These are phyloP conservation scores for Termitomyces sp. DNA, from an alignment of 768 basidiomycete species.

Conservation along the genomic window DNA sequence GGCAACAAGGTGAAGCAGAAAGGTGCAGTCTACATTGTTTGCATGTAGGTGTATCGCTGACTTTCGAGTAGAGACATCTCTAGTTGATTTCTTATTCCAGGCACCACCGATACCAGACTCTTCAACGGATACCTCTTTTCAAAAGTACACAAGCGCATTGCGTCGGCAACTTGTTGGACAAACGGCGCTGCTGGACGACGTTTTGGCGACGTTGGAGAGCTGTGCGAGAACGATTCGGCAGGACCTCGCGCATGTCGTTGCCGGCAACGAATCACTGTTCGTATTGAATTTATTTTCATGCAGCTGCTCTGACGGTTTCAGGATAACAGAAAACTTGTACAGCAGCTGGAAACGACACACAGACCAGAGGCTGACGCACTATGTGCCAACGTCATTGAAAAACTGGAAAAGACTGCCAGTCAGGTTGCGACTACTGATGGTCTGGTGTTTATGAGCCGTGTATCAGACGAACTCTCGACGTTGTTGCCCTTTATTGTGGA, in stretches of 20 bases:
- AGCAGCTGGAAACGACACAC: slow-evolving; percentile 39
- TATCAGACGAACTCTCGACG: slow-evolving; percentile 41
- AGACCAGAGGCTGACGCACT: slow-evolving; percentile 45
- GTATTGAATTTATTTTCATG: slow-evolving; percentile 10
- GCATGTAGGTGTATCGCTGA: background rate
- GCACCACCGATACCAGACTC: slow-evolving; percentile 42
- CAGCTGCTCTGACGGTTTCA: background rate
- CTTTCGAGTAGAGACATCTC: slow-evolving; percentile 38
- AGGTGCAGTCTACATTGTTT: slow-evolving; percentile 11
- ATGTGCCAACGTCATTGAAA: slow-evolving; percentile 33
- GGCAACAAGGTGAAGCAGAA: slow-evolving; percentile 20
- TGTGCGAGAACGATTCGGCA: slow-evolving; percentile 51
- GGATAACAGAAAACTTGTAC: slow-evolving; percentile 30
- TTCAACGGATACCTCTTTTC: slow-evolving; percentile 47
- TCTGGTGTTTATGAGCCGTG: slow-evolving; percentile 43
- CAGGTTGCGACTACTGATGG: slow-evolving; percentile 22
- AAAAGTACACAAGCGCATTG: slow-evolving; percentile 54
- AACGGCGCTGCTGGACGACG: slow-evolving; percentile 52
- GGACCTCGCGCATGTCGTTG: slow-evolving; percentile 47
- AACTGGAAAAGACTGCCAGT: slow-evolving; percentile 32
- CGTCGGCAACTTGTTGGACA: slow-evolving; percentile 62
- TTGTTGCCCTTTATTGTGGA: slow-evolving; percentile 36
- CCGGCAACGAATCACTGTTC: slow-evolving; percentile 38
- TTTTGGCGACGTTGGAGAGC: slow-evolving; percentile 53
- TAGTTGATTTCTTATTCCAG: slow-evolving; percentile 51